Evolutionary conservation across 1,284 basidiomycete genomes (phyloP), one percentile per base, ranked within the genome.

Genomic region (Ustilago bromivora): DNA sequence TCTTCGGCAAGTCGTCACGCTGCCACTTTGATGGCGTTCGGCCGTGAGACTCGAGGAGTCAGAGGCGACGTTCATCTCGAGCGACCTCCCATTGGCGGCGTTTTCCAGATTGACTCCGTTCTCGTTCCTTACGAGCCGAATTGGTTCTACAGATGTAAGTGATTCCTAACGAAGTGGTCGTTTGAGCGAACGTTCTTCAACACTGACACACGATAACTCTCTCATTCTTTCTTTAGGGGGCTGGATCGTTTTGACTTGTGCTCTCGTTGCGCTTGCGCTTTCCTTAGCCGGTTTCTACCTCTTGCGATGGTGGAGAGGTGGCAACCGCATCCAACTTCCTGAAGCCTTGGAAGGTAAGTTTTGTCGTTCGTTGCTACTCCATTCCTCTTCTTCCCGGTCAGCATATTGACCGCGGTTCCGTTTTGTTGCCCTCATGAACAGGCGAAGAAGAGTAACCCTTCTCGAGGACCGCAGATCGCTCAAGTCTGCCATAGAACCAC

Each of bases 31-130:
- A 84, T 93, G 13, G 88, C 89, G 3, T 95, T 93, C 90, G 96
- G 96, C 11, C 90, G 94, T 55, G 92, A 93, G 12, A 94, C 92
- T 36, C 55, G 88, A 31, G 63, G 61, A 8, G 52, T 69, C 17
- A 46, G 13, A 13, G 55, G 46, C 12, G 51, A 59, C 28, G 62
- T 61, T 8, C 58, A 34, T 34, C 49, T 66, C 19, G 38, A 57
- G 8, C 49, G 69, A 17, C 52, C 64, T 4, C 63, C 57, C 2
- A 51, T 79, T 8, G 84, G 82, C 11, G 96, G 97, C 4, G 94
- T 98, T 32, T 89, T 98, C 65, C 90, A 92, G 86, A 92, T 99
- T 73, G 94, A 98, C 87, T 88, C 89, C 31, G 89, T 98, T 10
- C 88, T 98, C 49, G 82, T 91, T 41, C 96, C 96, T 19, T 99